Percentiles rank a stretch among this genome's conserved stretches.
Conservation (phyloP, 352 stramenopile species). For the Pythium volutum region DNA sequence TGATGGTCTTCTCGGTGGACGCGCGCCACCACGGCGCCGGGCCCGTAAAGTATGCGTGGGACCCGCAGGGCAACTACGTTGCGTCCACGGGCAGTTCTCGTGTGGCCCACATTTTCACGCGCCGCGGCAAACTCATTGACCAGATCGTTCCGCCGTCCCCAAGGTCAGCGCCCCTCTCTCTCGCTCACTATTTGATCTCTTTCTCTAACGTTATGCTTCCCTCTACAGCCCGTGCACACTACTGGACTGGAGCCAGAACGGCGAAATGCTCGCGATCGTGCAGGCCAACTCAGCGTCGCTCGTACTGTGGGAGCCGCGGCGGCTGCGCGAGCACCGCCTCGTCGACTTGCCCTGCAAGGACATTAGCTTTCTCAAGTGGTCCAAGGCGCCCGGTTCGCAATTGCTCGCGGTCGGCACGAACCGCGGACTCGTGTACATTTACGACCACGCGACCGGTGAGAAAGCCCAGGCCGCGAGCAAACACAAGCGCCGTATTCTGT, state of each 20-base stretch:
- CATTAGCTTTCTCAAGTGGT: constrained; percentile 80
- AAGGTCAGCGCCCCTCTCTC: constrained; percentile 31
- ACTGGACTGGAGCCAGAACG: constrained; percentile 71
- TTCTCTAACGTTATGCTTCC: neutral
- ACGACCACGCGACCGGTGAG: constrained; percentile 53
- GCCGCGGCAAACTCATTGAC: constrained; percentile 69
- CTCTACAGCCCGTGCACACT: constrained; percentile 67
- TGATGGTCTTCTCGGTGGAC: constrained; percentile 82
- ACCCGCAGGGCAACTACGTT: constrained; percentile 71
- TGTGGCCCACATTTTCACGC: constrained; percentile 72
- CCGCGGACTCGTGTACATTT: constrained; percentile 74
- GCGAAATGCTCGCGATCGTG: constrained; percentile 67
- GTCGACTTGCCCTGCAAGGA: constrained; percentile 72
- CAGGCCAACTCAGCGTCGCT: constrained; percentile 70
- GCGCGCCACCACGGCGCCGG: constrained; percentile 68
- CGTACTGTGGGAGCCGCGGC: constrained; percentile 70
- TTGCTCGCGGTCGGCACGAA: constrained; percentile 73
- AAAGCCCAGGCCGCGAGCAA: constrained; percentile 63
- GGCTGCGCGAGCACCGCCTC: constrained; percentile 53
- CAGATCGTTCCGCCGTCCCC: constrained; percentile 76
- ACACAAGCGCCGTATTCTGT: constrained; percentile 77
- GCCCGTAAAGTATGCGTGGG: constrained; percentile 78
- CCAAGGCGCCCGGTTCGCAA: constrained; percentile 55
- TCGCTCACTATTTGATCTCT: neutral
- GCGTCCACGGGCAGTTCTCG: constrained; percentile 72